Base-by-base conservation (phyloP, 1,284 basidiomycete species). In the Clitocybe nebularis region DNA sequence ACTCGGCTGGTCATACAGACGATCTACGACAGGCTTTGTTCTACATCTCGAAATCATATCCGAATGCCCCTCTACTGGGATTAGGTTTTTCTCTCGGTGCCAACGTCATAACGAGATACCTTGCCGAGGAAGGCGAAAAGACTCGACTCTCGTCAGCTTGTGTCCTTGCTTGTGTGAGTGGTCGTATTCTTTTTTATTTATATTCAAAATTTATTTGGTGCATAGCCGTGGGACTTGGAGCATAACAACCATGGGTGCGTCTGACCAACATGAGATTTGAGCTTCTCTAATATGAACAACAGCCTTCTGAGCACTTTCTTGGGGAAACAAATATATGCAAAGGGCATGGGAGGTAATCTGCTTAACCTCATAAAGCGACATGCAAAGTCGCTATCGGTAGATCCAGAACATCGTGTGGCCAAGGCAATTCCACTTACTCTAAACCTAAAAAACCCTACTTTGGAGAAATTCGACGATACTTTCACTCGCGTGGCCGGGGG, bases 71-170 rank as follows among this genome's bases (percentile, higher is more conserved):
- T 5, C 68, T 98, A 28, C 68, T 94, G 23, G 95, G 90, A 8
- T 67, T 96, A 20, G 93, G 93, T 4, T 99, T 97, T 68, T 96
- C 92, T 2, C 79, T 99, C 35, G 96, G 95, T 39, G 91, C 93
- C 26, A 91, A 92, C 56, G 85, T 98, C 30, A 67, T 99, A 49
- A 86, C 90, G n/a, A 79, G 91, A 49, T 97, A 96, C 63, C 69
- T 95, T 37, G 93, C 89, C 4, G 85, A 96, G 63, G 87, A 94
- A 58, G 88, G 88, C 6, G 73, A 77, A n/a, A 57, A 69, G 6
- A 87, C 84, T 47, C 79, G 91, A n/a, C 66, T 99, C 13, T 71
- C 70, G 35, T 80, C 85, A 0, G 93, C 79, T 19, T 83, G 87
- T 60, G 81, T 81, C 14, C 68, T 98, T 20, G 93, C 79, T 53